phyloP scores from a whole-genome alignment of 2,329 filamentous ascomycete species.

The Colletotrichum sp. region DNA sequence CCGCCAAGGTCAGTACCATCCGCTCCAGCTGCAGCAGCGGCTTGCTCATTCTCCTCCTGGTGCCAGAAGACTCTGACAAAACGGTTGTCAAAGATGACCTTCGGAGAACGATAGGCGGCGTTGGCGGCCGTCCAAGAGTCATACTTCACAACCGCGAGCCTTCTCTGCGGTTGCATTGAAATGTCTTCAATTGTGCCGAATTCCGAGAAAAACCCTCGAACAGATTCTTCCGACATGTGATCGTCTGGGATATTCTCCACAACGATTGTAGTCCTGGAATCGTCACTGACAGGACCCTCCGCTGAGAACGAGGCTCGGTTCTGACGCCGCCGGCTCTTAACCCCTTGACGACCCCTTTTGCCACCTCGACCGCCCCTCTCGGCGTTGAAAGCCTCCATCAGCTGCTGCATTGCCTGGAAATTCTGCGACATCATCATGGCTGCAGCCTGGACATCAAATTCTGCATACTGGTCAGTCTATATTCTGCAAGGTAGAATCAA shows the following conservation, averaged over 20 bases:
- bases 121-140: constrained; percentile 69
- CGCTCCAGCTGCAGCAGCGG: constrained; percentile 27
- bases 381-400: constrained; percentile 24
- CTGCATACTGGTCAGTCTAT: constrained; percentile 8
- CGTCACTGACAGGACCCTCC: constrained; percentile 66
- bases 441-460: constrained; percentile 21
- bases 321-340: constrained; percentile 12
- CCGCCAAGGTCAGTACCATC: constrained; percentile 20
- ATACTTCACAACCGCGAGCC: constrained; percentile 73
- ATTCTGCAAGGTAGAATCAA: neutral
- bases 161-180: constrained; percentile 68
- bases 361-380: constrained; percentile 20
- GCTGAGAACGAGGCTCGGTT: constrained; percentile 65
- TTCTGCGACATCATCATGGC: constrained; percentile 21
- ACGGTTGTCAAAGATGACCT: constrained; percentile 82
- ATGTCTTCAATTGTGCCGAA: constrained; percentile 72
- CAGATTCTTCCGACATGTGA: constrained; percentile 66
- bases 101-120: constrained; percentile 75
- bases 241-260: constrained; percentile 80
- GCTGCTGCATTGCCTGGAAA: constrained; percentile 19
- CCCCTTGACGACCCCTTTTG: constrained; percentile 31
- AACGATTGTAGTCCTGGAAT: constrained; percentile 70
- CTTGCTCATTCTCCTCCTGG: constrained; percentile 53
- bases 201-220: constrained; percentile 72
- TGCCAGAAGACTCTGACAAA: constrained; percentile 88